These are phyloP conservation scores for Neodidymelliopsis sp. DNA, from an alignment of 2,329 filamentous ascomycete species.

Conservation along the genomic window DNA sequence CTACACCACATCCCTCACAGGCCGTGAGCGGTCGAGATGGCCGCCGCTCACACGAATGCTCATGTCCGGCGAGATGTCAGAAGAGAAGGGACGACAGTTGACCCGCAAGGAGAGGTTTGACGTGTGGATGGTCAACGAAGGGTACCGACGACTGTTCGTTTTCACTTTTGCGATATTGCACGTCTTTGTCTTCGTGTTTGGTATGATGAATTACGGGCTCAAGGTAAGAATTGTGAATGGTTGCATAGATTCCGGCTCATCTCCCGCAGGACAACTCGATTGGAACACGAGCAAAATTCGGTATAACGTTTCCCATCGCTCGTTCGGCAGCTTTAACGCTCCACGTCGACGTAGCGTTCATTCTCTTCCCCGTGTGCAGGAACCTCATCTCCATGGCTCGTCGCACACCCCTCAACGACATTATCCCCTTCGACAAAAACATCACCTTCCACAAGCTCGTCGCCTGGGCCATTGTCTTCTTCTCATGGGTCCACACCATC, in stretches of 20 bases:
- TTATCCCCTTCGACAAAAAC: conserved; percentile 89
- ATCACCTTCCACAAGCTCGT: conserved; percentile 87
- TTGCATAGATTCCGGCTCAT: conserved; percentile 13
- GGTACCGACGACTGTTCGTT: conserved; percentile 82
- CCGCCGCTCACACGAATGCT: conserved; percentile 83
- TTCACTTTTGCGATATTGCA: conserved; percentile 77
- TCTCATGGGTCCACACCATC: conserved; percentile 84
- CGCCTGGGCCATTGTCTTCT: conserved; percentile 88
- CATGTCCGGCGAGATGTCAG: conserved; percentile 81
- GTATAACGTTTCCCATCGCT: conserved; percentile 78
- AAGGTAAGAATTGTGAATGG: conserved; percentile 57
- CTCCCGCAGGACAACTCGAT: conserved; percentile 66
- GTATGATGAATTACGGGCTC: conserved; percentile 78
- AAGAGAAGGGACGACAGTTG: conserved; percentile 73
- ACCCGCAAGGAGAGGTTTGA: conserved; percentile 76
- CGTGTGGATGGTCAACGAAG: conserved; percentile 89
- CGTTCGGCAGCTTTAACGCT: conserved; percentile 77
- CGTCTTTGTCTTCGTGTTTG: conserved; percentile 79
- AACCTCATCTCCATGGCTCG: conserved; percentile 82
- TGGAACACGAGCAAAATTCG: conserved; percentile 71
- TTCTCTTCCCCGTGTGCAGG: conserved; percentile 83
- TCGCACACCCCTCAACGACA: conserved; percentile 82
- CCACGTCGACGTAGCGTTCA: conserved; percentile 81
- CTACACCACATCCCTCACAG: conserved; percentile 44
- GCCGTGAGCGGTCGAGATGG: conserved; percentile 76